Conservation (phyloP, 257 asterid genomes). For the Nicotiana sylvestris region DNA sequence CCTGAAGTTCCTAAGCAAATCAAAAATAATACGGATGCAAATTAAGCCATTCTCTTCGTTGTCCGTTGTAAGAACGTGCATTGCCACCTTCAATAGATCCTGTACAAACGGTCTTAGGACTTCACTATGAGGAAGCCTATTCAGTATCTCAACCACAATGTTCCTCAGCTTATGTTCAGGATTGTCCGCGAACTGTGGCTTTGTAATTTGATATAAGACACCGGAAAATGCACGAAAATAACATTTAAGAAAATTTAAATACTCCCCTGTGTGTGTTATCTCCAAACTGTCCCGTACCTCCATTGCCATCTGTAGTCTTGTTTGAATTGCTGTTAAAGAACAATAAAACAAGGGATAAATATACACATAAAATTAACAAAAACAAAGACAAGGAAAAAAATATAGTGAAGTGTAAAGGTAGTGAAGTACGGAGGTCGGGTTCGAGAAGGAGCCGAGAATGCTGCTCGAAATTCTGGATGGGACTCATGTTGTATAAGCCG, state of each 20-base stretch:
- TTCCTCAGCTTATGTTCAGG: conserved; percentile 95
- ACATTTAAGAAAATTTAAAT: conserved; percentile 81
- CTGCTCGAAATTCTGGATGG: conserved; percentile 91
- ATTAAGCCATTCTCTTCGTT: conserved; percentile 95
- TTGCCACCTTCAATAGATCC: conserved; percentile 95
- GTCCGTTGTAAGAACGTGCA: conserved; percentile 84
- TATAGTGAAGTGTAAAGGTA: not conserved
- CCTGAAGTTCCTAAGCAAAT: conserved; percentile 92
- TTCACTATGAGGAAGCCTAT: conserved; percentile 97
- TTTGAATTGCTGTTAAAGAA: conserved; percentile 60
- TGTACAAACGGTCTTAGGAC: conserved; percentile 93
- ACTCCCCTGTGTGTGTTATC: conserved; percentile 99
- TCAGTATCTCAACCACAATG: conserved; percentile 80
- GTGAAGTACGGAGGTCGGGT: conserved; percentile 58
- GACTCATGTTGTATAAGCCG: conserved; percentile 52
- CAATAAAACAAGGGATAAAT: not conserved
- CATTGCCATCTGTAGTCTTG: conserved; percentile 91
- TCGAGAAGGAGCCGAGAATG: conserved; percentile 81
- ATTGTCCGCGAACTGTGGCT: conserved; percentile 82
- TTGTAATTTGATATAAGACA: conserved; percentile 64
- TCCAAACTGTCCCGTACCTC: conserved; percentile 99
- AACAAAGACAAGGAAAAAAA: not conserved
- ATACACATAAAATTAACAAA: not conserved
- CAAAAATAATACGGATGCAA: conserved; percentile 92
- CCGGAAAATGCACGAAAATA: conserved; percentile 89